Evolutionary conservation across 306 rosid genomes (phyloP).

Genomic region (Castanopsis chinensis): DNA sequence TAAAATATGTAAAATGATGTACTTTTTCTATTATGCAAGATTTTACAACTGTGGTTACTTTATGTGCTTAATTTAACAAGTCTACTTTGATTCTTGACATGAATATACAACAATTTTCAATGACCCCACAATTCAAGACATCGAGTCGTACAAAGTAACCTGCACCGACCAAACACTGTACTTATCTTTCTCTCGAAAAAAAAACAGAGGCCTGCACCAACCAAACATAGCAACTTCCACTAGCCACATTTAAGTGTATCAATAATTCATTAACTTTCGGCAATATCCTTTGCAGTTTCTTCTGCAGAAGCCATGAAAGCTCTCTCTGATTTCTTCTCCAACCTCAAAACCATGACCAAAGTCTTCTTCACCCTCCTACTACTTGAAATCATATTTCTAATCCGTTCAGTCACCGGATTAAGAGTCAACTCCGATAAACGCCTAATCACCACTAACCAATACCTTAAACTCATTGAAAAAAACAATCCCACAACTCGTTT

Average conservation of each 20-base stretch:
- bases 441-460: conserved; percentile 60
- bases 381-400: conserved; percentile 40
- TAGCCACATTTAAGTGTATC: not conserved
- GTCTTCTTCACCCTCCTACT: conserved; percentile 56
- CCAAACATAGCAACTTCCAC: not conserved
- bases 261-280: not conserved
- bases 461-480: conserved; percentile 67
- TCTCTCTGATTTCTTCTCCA: conserved; percentile 55
- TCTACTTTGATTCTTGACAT: no score
- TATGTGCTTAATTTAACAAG: no score
- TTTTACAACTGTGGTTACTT: no score
- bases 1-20: no score
- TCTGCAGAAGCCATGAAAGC: conserved; percentile 47
- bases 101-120: no score
- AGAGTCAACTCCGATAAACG: conserved; percentile 38
- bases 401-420: conserved; percentile 35
- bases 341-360: conserved; percentile 49
- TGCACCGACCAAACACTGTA: no score
- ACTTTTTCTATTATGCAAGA: no score
- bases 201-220: no score
- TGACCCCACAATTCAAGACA: no score
- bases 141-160: no score
- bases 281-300: not conserved
- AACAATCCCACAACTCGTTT: conserved; percentile 52
- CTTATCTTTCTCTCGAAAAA: no score